phyloP scores from a whole-genome alignment of 176 grass and related monocot genomes.

The Avena eriantha region DNA sequence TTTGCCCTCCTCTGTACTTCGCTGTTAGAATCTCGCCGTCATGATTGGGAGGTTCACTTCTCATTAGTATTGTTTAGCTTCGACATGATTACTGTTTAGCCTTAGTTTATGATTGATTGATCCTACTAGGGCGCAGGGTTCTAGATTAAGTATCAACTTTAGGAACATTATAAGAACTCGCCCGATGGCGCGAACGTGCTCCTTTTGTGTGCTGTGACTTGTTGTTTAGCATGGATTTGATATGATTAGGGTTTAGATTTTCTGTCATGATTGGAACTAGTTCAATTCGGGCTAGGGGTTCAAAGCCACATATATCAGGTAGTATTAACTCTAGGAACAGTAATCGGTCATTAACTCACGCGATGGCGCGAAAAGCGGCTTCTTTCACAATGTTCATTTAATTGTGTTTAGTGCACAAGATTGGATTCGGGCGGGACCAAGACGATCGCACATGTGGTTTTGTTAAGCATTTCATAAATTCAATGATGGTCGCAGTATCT shows the following conservation, averaged over 20 bases:
- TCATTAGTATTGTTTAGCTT: neutral
- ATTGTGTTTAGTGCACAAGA: neutral
- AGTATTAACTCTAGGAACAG: neutral
- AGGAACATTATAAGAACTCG: neutral
- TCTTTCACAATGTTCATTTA: neutral
- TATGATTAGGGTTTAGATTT: neutral
- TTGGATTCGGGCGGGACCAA: neutral
- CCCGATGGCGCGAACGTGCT: neutral
- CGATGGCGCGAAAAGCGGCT: neutral
- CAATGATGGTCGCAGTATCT: neutral
- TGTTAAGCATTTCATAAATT: conserved; percentile 1
- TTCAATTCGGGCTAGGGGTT: neutral
- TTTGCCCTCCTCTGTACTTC: neutral
- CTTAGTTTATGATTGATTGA: neutral
- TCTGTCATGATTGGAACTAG: neutral
- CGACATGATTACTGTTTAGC: neutral
- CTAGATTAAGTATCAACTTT: neutral
- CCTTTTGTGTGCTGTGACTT: neutral
- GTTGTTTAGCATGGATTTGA: neutral
- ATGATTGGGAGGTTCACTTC: neutral
- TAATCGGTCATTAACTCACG: neutral
- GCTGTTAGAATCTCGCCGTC: neutral
- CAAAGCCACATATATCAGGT: neutral
- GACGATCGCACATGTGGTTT: neutral
- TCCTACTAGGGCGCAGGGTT: neutral